Conservation (phyloP, 257 asterid genomes). For the Vinca minor region DNA sequence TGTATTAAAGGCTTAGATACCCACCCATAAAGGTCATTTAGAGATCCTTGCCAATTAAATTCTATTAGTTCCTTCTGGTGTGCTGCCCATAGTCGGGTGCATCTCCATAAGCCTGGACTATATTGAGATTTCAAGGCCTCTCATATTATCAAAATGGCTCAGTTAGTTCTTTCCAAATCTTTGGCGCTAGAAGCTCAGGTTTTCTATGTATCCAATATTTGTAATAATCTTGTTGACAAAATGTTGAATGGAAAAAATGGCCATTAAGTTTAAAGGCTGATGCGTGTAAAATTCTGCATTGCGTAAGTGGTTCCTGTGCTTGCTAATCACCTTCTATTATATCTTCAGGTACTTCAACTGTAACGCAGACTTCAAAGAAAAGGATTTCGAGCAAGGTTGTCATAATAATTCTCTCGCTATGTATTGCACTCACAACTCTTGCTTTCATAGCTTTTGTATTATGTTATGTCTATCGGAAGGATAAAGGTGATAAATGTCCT, state of each 20-base stretch:
- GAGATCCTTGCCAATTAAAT: neutral
- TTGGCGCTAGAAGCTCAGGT: neutral
- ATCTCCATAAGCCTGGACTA: neutral
- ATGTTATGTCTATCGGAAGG: slow-evolving; percentile 42
- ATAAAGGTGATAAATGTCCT: too few relatives aligned
- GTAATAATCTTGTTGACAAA: neutral
- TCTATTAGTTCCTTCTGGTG: neutral
- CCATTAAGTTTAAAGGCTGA: neutral
- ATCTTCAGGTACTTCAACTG: slow-evolving; percentile 45
- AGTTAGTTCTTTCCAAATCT: neutral
- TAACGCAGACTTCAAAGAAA: slow-evolving; percentile 41
- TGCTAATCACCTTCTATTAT: slow-evolving; percentile 6
- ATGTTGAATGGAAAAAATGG: neutral
- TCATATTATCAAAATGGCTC: neutral
- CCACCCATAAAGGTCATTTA: neutral
- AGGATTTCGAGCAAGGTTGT: slow-evolving; percentile 35
- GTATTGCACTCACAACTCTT: slow-evolving; percentile 43
- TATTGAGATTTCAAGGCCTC: neutral
- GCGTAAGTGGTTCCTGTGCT: neutral
- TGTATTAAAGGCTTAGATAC: neutral
- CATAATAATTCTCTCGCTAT: slow-evolving; percentile 43
- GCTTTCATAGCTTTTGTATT: slow-evolving; percentile 41
- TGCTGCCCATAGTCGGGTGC: neutral
- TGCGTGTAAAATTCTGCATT: neutral
- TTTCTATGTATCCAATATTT: neutral